Evolutionary conservation across 2,329 filamentous ascomycete genomes (phyloP), one percentile per base, ranked within the genome.

Genomic region (Amesomyces nigricolor): DNA sequence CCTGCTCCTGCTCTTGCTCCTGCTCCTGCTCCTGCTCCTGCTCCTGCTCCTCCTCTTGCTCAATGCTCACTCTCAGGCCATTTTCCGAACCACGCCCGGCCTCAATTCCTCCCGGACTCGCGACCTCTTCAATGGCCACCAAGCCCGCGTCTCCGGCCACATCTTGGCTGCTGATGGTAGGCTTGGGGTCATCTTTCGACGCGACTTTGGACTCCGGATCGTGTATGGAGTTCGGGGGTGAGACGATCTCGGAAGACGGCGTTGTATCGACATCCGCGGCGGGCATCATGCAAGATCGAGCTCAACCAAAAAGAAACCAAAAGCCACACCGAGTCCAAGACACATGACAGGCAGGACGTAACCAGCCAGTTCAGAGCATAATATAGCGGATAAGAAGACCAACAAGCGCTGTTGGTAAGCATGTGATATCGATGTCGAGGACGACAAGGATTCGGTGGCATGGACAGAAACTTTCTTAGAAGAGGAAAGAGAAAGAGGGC

Each of bases 311-410:
- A 57, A 44, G 58, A 61, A 53, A 39, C 14, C 47, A 19, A 47
- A 43, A 56, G 48, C 4, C 30, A 40, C 9, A 40, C 30, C 44
- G 40, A 46, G 39, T 48, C 44, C 57, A 58, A 54, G 49, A 53
- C 45, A 57, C 52, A 47, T 54, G 53, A 48, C 37, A 50, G 53
- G 50, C 26, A 55, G 53, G 55, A 42, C 37, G 38, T 9, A 48
- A 51, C 51, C 51, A 46, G 47, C 55, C 47, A 53, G 47, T n/a
- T 63, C 61, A 62, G 61, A 62, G 57, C 63, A 63, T 64, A 59
- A 53, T 63, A 40, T 37, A 54, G 51, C 48, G 13, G 47, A 53
- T 52, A 53, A 13, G 29, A 38, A 16, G 53, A 42, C 45, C 32
- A 43, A 43, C 16, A 40, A 48, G 32, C 29, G 38, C 37, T 35